Percentiles rank a stretch among this genome's conserved stretches.
Conservation (phyloP, 148 eudicot species). For the Pouteria glomerata region DNA sequence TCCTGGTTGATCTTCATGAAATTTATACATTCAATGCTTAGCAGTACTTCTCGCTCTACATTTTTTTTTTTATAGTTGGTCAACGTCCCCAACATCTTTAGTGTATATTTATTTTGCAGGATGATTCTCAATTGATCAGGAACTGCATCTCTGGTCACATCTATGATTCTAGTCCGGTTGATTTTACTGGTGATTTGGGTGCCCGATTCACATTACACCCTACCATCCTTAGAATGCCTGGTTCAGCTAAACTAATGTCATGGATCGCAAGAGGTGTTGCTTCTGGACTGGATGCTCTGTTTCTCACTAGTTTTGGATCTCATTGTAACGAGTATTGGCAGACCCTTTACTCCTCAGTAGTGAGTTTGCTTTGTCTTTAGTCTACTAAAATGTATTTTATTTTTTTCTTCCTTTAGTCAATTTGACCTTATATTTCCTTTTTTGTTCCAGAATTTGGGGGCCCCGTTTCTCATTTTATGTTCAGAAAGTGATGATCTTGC, state of each 20-base stretch:
- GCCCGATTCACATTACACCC: constrained; percentile 45
- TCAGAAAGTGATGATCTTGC: constrained; percentile 56
- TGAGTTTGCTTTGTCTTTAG: constrained; percentile 25
- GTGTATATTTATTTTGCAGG: constrained; percentile 23
- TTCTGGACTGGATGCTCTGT: constrained; percentile 59
- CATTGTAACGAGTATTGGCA: constrained; percentile 52
- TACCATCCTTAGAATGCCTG: constrained; percentile 42
- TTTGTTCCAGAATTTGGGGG: constrained; percentile 36
- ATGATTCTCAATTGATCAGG: constrained; percentile 38
- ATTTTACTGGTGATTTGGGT: constrained; percentile 49
- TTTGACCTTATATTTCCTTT: constrained; percentile 6
- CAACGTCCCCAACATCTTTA: too few species aligned
- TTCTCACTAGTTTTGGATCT: constrained; percentile 53
- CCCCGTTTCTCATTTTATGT: constrained; percentile 54
- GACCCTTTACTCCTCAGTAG: constrained; percentile 58
- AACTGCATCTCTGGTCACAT: constrained; percentile 55
- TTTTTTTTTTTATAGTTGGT: too few species aligned
- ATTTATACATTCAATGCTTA: neutral
- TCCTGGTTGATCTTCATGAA: neutral
- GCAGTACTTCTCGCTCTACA: constrained; percentile 1
- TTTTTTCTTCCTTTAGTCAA: neutral
- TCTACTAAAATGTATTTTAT: neutral
- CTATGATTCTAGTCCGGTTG: constrained; percentile 53
- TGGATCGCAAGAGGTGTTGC: constrained; percentile 49
- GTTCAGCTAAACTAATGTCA: constrained; percentile 47